Conservation (phyloP, 768 basidiomycete species). For the Mycena galopus region DNA sequence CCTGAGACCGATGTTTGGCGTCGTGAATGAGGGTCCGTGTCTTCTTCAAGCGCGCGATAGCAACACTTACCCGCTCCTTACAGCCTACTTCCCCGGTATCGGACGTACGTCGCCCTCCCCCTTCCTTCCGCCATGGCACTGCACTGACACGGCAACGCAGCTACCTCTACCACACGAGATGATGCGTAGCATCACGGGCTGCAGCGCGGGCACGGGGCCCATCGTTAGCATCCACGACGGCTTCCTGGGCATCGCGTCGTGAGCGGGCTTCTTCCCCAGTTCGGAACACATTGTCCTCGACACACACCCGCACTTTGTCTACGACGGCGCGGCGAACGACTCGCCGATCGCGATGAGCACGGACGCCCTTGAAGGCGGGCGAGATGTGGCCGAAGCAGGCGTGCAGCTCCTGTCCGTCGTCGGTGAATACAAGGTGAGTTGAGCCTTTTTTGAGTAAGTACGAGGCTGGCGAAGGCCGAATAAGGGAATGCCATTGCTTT, state of each 20-base stretch:
- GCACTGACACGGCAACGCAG: constrained; percentile 41
- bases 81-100: constrained; percentile 47
- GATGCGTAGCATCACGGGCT: constrained; percentile 71
- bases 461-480: too few relatives aligned
- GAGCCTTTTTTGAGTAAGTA: too few relatives aligned
- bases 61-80: background rate
- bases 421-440: constrained; percentile 53
- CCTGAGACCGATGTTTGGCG: constrained; percentile 64
- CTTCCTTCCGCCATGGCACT: too few relatives aligned
- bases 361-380: constrained; percentile 37
- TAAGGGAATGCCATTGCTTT: too few relatives aligned
- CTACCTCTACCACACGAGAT: constrained; percentile 61
- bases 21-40: constrained; percentile 57
- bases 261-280: constrained; percentile 47
- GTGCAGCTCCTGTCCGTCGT: constrained; percentile 61
- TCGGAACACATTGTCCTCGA: constrained; percentile 10
- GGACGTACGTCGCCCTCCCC: constrained; percentile 67
- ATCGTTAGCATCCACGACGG: constrained; percentile 65
- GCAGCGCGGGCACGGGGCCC: constrained; percentile 60
- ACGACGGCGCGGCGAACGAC: constrained; percentile 45
- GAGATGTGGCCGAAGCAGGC: constrained; percentile 53
- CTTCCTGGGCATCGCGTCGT: constrained; percentile 56
- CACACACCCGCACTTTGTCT: background rate
- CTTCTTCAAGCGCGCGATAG: too few relatives aligned
- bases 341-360: constrained; percentile 37